A percentile compares a stretch with the other conserved stretches of the same genome.
Evolutionary conservation across 768 basidiomycete species (phyloP).

Genomic region (Tubosaeta sp.): DNA sequence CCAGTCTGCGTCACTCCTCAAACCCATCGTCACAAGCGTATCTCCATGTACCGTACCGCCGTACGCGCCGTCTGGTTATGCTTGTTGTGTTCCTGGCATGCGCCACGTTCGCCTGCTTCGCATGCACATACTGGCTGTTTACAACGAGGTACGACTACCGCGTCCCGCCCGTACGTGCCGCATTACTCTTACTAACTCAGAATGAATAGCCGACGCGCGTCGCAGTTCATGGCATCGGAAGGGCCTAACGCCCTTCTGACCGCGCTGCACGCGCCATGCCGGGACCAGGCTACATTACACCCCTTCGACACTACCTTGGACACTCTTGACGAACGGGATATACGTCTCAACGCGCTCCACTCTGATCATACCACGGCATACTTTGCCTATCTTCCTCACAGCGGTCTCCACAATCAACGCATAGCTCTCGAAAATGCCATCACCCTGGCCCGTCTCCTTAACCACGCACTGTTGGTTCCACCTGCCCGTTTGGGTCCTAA

Average conservation of each 20-base stretch:
- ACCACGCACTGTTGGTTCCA: conserved; percentile 78
- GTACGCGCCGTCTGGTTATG: conserved; percentile 36
- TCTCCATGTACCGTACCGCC: conserved; percentile 18
- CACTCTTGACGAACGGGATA: conserved; percentile 25
- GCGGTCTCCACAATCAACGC: conserved; percentile 82
- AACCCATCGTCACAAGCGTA: conserved; percentile 4
- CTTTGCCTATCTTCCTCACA: conserved; percentile 77
- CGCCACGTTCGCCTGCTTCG: conserved; percentile 51
- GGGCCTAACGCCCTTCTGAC: background rate
- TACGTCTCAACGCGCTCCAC: conserved; percentile 6
- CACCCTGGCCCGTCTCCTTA: conserved; percentile 61
- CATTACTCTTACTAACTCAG: conserved; percentile 16
- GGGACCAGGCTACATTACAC: background rate
- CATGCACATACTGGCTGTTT: conserved; percentile 59
- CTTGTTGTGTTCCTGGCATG: conserved; percentile 45
- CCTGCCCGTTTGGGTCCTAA: conserved; percentile 62
- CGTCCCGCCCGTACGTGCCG: conserved; percentile 14
- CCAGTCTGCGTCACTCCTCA: conserved; percentile 17
- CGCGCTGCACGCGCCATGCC: background rate
- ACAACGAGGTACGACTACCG: conserved; percentile 51
- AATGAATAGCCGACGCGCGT: conserved; percentile 16
- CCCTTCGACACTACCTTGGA: conserved; percentile 24
- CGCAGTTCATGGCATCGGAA: conserved; percentile 8
- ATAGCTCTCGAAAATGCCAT: conserved; percentile 85
- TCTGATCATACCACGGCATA: conserved; percentile 38